These are phyloP conservation scores for Coriaria nepalensis DNA, from an alignment of 306 rosid species.

Conservation along the genomic window DNA sequence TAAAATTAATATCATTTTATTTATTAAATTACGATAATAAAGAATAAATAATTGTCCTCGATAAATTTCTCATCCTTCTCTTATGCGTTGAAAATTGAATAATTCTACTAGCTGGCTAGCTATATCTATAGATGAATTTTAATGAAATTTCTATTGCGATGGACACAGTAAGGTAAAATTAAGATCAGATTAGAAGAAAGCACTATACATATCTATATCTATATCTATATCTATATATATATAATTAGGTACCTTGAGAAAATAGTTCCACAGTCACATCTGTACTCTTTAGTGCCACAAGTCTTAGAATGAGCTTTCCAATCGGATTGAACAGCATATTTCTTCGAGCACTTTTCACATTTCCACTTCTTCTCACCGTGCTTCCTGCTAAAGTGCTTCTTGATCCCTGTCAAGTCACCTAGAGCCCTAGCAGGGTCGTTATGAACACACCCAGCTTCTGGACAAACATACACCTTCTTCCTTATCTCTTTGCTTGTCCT, in stretches of 20 bases:
- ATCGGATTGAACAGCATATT: constrained; percentile 92
- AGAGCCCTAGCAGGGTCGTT: constrained; percentile 87
- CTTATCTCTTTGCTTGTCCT: constrained; percentile 58
- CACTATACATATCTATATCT: too few species aligned
- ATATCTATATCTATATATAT: too few species aligned
- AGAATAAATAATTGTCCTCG: too few species aligned
- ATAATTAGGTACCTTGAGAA: constrained; percentile 73
- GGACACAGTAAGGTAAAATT: background rate
- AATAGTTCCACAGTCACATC: constrained; percentile 98
- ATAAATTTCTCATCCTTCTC: too few species aligned
- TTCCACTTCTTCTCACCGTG: constrained; percentile 99
- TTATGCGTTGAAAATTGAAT: too few species aligned
- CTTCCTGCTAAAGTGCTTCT: constrained; percentile 90
- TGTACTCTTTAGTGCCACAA: constrained; percentile 91
- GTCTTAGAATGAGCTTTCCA: constrained; percentile 96
- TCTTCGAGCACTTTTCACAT: constrained; percentile 91
- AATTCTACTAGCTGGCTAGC: too few species aligned
- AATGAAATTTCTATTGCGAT: too few species aligned
- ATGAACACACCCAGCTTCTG: constrained; percentile 73
- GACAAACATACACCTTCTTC: constrained; percentile 92
- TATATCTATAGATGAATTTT: too few species aligned
- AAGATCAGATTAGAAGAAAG: background rate
- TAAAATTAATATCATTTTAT: too few species aligned
- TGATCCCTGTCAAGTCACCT: constrained; percentile 89
- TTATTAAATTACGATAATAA: too few species aligned